These are phyloP conservation scores for Candida fluviatilis DNA, from an alignment of 805 yeast species.

Conservation along the genomic window DNA sequence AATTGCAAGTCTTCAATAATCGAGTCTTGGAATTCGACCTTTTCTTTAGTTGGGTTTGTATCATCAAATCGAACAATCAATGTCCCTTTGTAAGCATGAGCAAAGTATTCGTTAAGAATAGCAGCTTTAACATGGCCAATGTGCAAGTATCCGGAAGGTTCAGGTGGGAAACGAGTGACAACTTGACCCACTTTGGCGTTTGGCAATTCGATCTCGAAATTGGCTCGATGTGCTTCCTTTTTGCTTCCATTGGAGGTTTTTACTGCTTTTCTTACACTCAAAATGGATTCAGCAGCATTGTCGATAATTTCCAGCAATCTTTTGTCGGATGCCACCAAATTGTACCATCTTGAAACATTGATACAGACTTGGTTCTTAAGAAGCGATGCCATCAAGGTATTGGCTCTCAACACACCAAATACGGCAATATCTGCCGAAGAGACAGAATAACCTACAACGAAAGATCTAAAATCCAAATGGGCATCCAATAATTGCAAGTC, in stretches of 20 bases:
- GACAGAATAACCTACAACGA: slow-evolving; percentile 57
- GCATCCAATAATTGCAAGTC: slow-evolving; percentile 78
- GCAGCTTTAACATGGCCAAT: slow-evolving; percentile 98
- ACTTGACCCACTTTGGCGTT: slow-evolving; percentile 87
- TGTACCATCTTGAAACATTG: slow-evolving; percentile 93
- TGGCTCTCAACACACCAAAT: slow-evolving; percentile 94
- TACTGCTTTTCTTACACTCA: slow-evolving; percentile 68
- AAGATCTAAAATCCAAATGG: slow-evolving; percentile 82
- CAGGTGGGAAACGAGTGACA: slow-evolving; percentile 95
- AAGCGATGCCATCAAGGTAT: slow-evolving; percentile 90
- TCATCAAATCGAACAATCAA: slow-evolving; percentile 91
- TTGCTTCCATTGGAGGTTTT: slow-evolving; percentile 42
- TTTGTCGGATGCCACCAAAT: slow-evolving; percentile 61
- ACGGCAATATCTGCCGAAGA: slow-evolving; percentile 79
- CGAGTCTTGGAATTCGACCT: slow-evolving; percentile 82
- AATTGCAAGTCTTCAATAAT: slow-evolving; percentile 82
- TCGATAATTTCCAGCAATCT: slow-evolving; percentile 69
- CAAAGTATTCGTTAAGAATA: slow-evolving; percentile 85
- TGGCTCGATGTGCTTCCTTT: slow-evolving; percentile 84
- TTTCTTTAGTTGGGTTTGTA: slow-evolving; percentile 92
- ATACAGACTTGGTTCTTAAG: slow-evolving; percentile 78
- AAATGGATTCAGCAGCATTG: slow-evolving; percentile 59
- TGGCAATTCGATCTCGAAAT: slow-evolving; percentile 80
- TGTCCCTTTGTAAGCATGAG: slow-evolving; percentile 86
- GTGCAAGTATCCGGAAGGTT: slow-evolving; percentile 93